Conservation (phyloP, 306 rosid species). For the Medicago ruthenica region DNA sequence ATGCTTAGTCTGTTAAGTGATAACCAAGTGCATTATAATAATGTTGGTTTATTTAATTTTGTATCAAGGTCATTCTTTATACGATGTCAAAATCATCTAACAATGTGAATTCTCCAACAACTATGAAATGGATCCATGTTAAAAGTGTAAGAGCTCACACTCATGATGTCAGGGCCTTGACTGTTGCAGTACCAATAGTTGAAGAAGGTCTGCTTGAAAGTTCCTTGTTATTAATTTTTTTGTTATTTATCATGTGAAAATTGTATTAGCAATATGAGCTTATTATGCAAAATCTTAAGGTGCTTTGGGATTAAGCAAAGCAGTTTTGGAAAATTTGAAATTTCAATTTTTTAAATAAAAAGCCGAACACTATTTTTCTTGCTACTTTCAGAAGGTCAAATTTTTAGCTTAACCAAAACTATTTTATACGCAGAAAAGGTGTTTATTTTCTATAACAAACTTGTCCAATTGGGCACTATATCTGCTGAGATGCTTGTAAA, state of each 20-base stretch:
- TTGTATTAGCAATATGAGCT: background rate
- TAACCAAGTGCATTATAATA: slow-evolving; percentile 31
- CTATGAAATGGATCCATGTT: slow-evolving; percentile 77
- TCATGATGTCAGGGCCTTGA: slow-evolving; percentile 84
- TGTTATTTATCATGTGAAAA: background rate
- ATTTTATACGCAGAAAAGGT: background rate
- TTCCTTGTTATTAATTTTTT: background rate
- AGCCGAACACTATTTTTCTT: background rate
- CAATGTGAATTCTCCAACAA: slow-evolving; percentile 41
- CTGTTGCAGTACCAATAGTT: slow-evolving; percentile 83
- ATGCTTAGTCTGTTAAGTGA: background rate
- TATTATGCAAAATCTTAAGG: background rate
- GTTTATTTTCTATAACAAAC: slow-evolving; percentile 17
- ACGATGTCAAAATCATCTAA: slow-evolving; percentile 63
- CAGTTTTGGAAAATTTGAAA: background rate
- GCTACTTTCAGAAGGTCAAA: slow-evolving; percentile 5
- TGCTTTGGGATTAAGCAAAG: background rate
- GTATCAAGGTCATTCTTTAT: slow-evolving; percentile 83
- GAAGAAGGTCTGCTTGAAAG: slow-evolving; percentile 67
- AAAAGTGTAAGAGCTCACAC: slow-evolving; percentile 80
- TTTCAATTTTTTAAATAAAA: background rate
- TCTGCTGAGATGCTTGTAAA: background rate
- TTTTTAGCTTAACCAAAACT: background rate
- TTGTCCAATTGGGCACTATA: background rate
- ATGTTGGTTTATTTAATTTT: slow-evolving; percentile 35